Evolutionary conservation across 176 grass and related monocot species (phyloP), one percentile per base, ranked within the genome.

Genomic region (Alopecurus myosuroides): DNA sequence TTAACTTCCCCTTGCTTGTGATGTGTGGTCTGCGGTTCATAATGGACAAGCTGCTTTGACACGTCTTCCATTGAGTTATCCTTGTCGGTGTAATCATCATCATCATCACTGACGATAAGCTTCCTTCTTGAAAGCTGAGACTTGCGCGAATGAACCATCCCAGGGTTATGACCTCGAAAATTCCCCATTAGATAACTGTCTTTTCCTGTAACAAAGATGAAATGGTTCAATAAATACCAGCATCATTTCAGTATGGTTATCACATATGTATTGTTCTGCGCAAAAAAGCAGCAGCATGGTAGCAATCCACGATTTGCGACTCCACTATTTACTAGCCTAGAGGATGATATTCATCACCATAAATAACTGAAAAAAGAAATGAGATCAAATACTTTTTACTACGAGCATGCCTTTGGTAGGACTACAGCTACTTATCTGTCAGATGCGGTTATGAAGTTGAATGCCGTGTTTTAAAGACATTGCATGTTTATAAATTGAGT

Each of bases 21-120:
- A 86, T 41, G 53, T 35, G 72, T n/a, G n/a, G 77, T 77, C 9
- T 77, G 78, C 11, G 72, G 62, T 36, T 90, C 77, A 79, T 86
- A 82, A 62, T 71, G 31, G 33, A 82, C 78, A 77, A 82, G 61
- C 63, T 90, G 83, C 63, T 82, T 86, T 77, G 83, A 64, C 77
- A 64, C 1, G 1, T 89, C 83, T 78, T n/a, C 62, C 31, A 42
- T 56, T 22, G 88, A 77, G 71, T 71, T 58, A 86, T 82, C 83
- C 60, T 85, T 85, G 82, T 26, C 52, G 34, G 2, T 82, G 5
- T 72, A 74, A 63, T 81, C 70, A 29, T 83, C 61, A 20, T 70
- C 77, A 25, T 81, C 78, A 34, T 85, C 83, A 82, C 41, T 48
- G 63, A 11, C 62, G 76, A 34, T 17, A 63, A 52, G 10, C 40